These are phyloP conservation scores for Xylariaceae sp. DNA, from an alignment of 2,329 filamentous ascomycete species.

Conservation along the genomic window DNA sequence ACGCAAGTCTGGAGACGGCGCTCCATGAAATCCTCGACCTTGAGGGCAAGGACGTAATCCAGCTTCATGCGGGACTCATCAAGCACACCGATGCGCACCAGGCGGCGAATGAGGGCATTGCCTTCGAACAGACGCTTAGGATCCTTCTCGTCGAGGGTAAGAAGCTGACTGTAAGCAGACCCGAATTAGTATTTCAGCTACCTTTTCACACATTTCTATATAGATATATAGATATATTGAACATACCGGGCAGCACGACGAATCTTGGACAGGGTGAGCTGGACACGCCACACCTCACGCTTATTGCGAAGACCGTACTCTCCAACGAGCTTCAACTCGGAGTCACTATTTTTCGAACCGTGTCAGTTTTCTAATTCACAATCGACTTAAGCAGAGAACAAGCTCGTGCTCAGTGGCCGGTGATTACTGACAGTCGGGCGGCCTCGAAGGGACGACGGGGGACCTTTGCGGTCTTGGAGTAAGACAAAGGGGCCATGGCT, in stretches of 20 bases:
- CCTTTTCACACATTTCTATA: not conserved
- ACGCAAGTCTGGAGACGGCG: conserved; percentile 99
- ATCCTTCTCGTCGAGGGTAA: conserved; percentile 99
- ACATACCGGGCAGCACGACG: conserved; percentile 99
- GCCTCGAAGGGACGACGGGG: conserved; percentile 98
- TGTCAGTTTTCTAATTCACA: conserved; percentile 74
- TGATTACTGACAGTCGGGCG: conserved; percentile 97
- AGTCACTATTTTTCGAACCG: conserved; percentile 73
- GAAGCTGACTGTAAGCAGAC: conserved; percentile 80
- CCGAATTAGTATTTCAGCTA: conserved; percentile 15
- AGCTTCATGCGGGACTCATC: conserved; percentile 99
- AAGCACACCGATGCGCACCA: conserved; percentile 98
- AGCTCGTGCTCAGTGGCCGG: conserved; percentile 98
- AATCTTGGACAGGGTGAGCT: conserved; percentile 99
- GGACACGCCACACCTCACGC: conserved; percentile 99
- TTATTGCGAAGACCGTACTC: conserved; percentile 99
- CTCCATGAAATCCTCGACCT: conserved; percentile 99
- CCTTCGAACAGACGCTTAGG: conserved; percentile 99
- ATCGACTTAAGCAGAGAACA: conserved; percentile 94
- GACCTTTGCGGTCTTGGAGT: conserved; percentile 99
- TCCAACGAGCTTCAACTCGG: conserved; percentile 99
- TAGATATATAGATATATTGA: conserved; percentile 2
- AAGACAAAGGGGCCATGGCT: conserved; percentile 66
- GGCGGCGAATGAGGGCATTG: conserved; percentile 99
- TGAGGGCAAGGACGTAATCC: conserved; percentile 99